These are phyloP conservation scores for Phytopythium mirpurense DNA, from an alignment of 352 stramenopile species.

Conservation along the genomic window DNA sequence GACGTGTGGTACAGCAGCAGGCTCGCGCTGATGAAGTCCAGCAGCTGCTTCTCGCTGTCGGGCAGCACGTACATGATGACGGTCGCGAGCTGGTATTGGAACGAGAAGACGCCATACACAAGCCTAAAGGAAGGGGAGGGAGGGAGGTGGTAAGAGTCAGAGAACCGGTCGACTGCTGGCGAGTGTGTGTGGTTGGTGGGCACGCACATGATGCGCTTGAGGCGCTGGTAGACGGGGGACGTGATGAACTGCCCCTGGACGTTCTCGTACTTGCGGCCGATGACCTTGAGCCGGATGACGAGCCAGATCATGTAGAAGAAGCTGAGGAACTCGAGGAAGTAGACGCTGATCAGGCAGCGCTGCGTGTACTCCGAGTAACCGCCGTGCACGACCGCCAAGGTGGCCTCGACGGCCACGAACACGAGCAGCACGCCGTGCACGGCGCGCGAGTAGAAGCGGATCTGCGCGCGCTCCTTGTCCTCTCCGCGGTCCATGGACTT, in stretches of 20 bases:
- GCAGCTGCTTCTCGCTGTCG: slow-evolving; percentile 18
- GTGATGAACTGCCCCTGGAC: slow-evolving; percentile 57
- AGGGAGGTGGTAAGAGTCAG: too few relatives aligned
- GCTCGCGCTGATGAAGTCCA: slow-evolving; percentile 39
- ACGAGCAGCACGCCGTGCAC: slow-evolving; percentile 23
- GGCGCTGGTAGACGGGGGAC: slow-evolving; percentile 61
- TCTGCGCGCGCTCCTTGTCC: slow-evolving; percentile 37
- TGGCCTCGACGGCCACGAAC: slow-evolving; percentile 23
- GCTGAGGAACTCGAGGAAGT: slow-evolving; percentile 41
- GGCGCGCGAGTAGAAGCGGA: slow-evolving; percentile 19
- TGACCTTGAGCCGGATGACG: slow-evolving; percentile 38
- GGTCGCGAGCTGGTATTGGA: slow-evolving; percentile 55
- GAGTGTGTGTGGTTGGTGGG: too few relatives aligned
- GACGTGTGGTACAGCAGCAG: slow-evolving; percentile 35
- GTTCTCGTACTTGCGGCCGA: slow-evolving; percentile 55
- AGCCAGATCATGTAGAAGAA: slow-evolving; percentile 48
- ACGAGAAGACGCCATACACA: slow-evolving; percentile 51
- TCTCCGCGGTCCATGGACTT: slow-evolving; percentile 45
- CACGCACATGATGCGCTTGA: slow-evolving; percentile 59
- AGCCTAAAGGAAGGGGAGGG: too few relatives aligned
- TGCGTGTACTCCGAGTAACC: slow-evolving; percentile 55
- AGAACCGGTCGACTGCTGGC: too few relatives aligned
- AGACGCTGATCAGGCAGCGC: slow-evolving; percentile 28
- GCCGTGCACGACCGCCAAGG: slow-evolving; percentile 21
- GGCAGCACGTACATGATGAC: slow-evolving; percentile 37